Evolutionary conservation across 2,329 filamentous ascomycete genomes (phyloP).

Genomic region (Albifimbria verrucaria): DNA sequence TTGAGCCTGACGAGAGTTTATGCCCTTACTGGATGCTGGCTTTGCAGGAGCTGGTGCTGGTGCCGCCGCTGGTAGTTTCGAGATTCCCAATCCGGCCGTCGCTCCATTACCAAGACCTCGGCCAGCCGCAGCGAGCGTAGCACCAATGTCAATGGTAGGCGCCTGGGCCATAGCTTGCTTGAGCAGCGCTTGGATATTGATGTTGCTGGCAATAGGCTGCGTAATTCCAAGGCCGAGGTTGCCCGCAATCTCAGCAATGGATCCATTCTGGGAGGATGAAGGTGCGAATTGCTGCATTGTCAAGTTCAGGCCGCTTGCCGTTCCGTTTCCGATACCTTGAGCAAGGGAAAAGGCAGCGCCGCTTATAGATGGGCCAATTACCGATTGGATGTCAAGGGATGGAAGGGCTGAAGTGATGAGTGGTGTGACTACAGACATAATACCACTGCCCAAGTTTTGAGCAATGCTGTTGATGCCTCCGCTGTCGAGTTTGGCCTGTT

Average conservation of each 20-base stretch:
- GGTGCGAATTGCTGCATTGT: background rate
- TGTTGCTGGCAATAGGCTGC: slow-evolving; percentile 1
- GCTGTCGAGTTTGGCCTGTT: background rate
- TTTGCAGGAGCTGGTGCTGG: too few relatives aligned
- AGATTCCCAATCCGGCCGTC: background rate
- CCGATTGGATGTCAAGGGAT: background rate
- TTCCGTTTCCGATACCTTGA: background rate
- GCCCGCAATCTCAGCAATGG: slow-evolving; percentile 1
- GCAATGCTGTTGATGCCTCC: background rate
- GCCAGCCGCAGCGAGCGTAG: background rate
- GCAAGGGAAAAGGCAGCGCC: background rate
- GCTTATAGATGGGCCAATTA: background rate
- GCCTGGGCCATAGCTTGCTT: background rate
- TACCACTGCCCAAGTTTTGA: background rate
- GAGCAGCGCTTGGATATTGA: background rate
- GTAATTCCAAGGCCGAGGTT: slow-evolving; percentile 2
- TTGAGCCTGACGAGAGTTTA: background rate
- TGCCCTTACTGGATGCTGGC: too few relatives aligned
- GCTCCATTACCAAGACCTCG: background rate
- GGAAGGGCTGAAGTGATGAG: background rate
- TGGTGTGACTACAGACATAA: background rate
- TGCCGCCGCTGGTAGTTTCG: background rate
- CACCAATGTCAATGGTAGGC: background rate
- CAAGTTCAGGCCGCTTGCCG: background rate
- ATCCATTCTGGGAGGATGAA: background rate